phyloP scores from a whole-genome alignment of 2,329 filamentous ascomycete species.

The Daldinia sp. region DNA sequence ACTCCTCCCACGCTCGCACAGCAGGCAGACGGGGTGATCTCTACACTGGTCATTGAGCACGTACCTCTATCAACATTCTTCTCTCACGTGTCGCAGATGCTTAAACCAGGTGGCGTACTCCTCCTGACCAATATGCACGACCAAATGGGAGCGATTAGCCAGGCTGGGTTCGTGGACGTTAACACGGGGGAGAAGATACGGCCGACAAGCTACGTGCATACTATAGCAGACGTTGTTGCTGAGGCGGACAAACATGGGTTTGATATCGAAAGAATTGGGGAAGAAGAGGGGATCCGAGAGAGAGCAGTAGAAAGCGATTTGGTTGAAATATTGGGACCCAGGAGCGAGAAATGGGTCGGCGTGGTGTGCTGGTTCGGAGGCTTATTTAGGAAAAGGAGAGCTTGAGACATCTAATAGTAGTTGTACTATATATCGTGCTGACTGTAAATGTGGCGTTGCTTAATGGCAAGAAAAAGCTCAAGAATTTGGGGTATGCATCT shows the following conservation, averaged over 20 bases:
- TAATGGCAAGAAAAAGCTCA: too few relatives aligned
- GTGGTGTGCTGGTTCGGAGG: conserved; percentile 66
- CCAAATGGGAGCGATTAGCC: conserved; percentile 70
- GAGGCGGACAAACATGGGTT: conserved; percentile 62
- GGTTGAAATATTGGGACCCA: conserved; percentile 68
- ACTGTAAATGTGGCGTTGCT: too few relatives aligned
- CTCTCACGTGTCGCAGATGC: conserved; percentile 55
- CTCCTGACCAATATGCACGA: conserved; percentile 77
- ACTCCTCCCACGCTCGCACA: conserved; percentile 41
- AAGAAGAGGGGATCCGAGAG: conserved; percentile 52
- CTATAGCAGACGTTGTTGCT: conserved; percentile 62
- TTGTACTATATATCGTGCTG: too few relatives aligned
- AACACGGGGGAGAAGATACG: conserved; percentile 67
- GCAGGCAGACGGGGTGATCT: conserved; percentile 62
- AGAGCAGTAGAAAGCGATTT: conserved; percentile 64
- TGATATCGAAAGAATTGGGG: conserved; percentile 55
- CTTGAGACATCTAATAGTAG: neutral
- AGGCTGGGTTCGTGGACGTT: conserved; percentile 71
- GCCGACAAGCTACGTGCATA: conserved; percentile 69
- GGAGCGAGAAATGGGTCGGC: conserved; percentile 74
- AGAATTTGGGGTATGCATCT: neutral
- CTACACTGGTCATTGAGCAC: conserved; percentile 75
- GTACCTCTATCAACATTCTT: conserved; percentile 66
- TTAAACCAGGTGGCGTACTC: conserved; percentile 63
- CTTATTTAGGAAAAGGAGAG: conserved; percentile 55